A percentile compares a stretch with the other conserved stretches of the same genome.
These are phyloP conservation scores for Theobroma cacao DNA, from an alignment of 345 rosid species.

Conservation along the genomic window DNA sequence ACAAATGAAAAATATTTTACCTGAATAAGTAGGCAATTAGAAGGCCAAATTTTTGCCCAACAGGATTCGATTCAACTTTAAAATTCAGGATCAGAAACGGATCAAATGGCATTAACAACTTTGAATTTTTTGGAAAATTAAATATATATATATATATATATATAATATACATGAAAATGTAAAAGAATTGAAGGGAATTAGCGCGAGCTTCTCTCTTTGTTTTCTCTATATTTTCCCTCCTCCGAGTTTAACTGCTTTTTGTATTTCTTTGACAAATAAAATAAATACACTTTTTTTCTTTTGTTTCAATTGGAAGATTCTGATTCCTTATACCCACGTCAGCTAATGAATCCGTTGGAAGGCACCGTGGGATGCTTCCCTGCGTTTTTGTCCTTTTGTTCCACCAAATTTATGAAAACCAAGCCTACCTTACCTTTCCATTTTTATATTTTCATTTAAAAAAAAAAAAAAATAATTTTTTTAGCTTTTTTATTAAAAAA, in stretches of 20 bases:
- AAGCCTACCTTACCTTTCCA: too few species aligned
- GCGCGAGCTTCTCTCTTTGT: conserved; percentile 5
- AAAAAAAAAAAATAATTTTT: too few species aligned
- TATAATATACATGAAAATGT: not conserved
- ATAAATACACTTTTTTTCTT: not conserved
- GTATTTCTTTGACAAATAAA: not conserved
- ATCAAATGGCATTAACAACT: not conserved
- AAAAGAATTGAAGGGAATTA: not conserved
- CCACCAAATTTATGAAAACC: too few species aligned
- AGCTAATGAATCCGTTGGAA: not conserved
- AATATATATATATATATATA: not conserved
- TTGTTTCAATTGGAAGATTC: not conserved
- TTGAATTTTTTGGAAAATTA: not conserved
- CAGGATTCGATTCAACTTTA: not conserved
- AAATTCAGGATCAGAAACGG: not conserved
- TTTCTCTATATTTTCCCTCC: conserved; percentile 4
- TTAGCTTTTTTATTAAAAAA: too few species aligned
- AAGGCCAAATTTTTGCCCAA: not conserved
- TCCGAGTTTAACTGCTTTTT: not conserved
- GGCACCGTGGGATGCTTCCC: not conserved
- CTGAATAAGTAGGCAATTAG: conserved; percentile 1
- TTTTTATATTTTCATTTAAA: too few species aligned
- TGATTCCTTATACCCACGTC: conserved; percentile 1
- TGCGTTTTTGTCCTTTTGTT: too few species aligned
- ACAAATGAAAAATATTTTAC: not conserved